Base-by-base conservation (phyloP, 2,329 filamentous ascomycete genomes). In the Sclerotinia spermophila region DNA sequence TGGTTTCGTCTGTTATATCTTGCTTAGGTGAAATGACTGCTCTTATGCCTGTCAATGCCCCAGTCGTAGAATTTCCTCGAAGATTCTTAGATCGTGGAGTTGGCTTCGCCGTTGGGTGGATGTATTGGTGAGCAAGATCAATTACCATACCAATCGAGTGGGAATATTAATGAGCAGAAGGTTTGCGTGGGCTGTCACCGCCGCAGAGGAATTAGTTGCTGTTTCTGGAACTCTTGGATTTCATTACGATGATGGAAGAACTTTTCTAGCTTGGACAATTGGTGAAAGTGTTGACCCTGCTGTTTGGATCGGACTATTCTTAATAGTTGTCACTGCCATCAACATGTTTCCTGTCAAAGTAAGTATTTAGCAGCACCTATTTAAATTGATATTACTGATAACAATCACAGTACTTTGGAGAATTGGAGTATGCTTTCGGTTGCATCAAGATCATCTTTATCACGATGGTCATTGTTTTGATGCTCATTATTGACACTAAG, bases 1-100 rank as follows among this genome's bases (percentile, higher is more conserved):
- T 83, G 40, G 81, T 83, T 51, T 82, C 80, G 2, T 81, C 81
- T 1, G 81, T 82, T 4, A 81, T 82, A 13, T 81, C 81, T 19
- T 83, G 81, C 64, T 73, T 84, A 11, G 82, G 82, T 27, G 78
- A 81, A 68, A 81, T 80, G 79, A 80, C 81, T 4, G 78, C 79
- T 55, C 76, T 81, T 68, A 81, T 82, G 79, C 80, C 81, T 19
- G 80, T 82, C 53, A 80, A 81, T 70, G 79, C 79, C 42, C 79
- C 80, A 17, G 79, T 81, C 24, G 81, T 81, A 76, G 79, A 81
- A 66, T 82, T 82, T 68, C 78, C 80, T 24, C 75, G 79, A 10
- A 76, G 80, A 5, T 82, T 81, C 69, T 72, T 81, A 3, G 80
- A 80, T 75, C 76, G 78, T 6, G 80, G 78, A 8, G 76, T 81